A percentile compares a stretch with the other conserved stretches of the same genome.
Conservation (phyloP, 148 eudicot species). For the Silene conica region DNA sequence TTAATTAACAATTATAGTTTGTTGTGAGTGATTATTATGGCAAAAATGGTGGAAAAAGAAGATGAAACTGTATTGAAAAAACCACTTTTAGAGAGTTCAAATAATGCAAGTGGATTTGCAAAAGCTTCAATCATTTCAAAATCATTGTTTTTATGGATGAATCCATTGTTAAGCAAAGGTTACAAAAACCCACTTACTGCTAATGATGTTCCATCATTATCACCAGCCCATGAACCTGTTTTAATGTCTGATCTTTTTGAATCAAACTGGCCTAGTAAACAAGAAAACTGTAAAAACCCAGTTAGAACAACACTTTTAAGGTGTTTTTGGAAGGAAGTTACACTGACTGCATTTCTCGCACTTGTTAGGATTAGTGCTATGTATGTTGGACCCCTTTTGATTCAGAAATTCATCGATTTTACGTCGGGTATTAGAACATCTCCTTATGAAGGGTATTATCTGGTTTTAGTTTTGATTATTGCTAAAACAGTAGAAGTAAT, state of each 20-base stretch:
- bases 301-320: constrained; percentile 61
- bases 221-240: constrained; percentile 69
- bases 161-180: constrained; percentile 68
- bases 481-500: constrained; percentile 78
- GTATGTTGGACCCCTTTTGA: constrained; percentile 77
- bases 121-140: constrained; percentile 62
- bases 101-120: constrained; percentile 48
- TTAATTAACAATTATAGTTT: too few species aligned
- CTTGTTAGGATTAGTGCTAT: constrained; percentile 62
- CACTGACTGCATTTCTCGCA: constrained; percentile 68
- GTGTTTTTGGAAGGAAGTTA: constrained; percentile 75
- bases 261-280: constrained; percentile 67
- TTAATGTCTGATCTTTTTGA: constrained; percentile 62
- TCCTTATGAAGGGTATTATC: constrained; percentile 74
- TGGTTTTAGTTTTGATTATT: constrained; percentile 51
- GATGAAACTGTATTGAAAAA: constrained; percentile 25
- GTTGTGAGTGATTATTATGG: too few species aligned
- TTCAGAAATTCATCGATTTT: constrained; percentile 63
- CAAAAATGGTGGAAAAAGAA: too few species aligned
- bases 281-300: constrained; percentile 65
- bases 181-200: constrained; percentile 51
- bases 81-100: constrained; percentile 45
- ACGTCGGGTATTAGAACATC: constrained; percentile 62
- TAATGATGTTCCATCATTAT: constrained; percentile 66
- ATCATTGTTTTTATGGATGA: constrained; percentile 79